Percentiles rank a stretch among this genome's conserved stretches.
Evolutionary conservation across 441 rosid genomes (phyloP).

Genomic region (Mallotus japonicus): DNA sequence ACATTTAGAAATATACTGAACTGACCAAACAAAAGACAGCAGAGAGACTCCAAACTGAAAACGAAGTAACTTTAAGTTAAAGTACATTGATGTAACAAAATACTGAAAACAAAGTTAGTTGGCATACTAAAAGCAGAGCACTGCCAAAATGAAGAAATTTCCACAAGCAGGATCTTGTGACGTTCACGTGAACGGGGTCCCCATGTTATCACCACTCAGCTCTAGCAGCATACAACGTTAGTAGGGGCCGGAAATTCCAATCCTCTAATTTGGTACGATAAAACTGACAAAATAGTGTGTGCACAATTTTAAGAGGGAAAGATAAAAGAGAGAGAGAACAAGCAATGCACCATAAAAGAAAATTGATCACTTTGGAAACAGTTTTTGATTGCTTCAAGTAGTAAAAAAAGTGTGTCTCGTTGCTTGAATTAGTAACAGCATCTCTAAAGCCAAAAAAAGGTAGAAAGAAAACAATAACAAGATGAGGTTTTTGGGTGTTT

Average conservation of each 20-base stretch:
- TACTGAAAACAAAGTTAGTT: neutral
- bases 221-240: slow-evolving; percentile 30
- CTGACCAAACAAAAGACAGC: neutral
- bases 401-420: slow-evolving; percentile 3
- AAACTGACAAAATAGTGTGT: slow-evolving; percentile 25
- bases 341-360: neutral
- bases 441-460: neutral
- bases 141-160: slow-evolving; percentile 23
- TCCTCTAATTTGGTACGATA: slow-evolving; percentile 24
- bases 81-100: neutral
- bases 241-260: slow-evolving; percentile 54
- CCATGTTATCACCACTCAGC: slow-evolving; percentile 34
- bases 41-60: neutral
- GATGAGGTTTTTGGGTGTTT: slow-evolving; percentile 19
- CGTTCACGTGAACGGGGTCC: slow-evolving; percentile 50
- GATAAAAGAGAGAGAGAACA: neutral
- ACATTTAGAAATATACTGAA: neutral
- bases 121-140: slow-evolving; percentile 3
- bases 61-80: neutral
- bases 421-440: neutral
- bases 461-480: slow-evolving; percentile 12
- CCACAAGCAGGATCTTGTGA: slow-evolving; percentile 41
- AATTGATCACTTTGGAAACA: neutral
- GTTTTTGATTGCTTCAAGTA: slow-evolving; percentile 8
- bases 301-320: neutral